A percentile compares a stretch with the other conserved stretches of the same genome.
phyloP scores from a whole-genome alignment of 345 rosid species.

The Theobroma cacao region DNA sequence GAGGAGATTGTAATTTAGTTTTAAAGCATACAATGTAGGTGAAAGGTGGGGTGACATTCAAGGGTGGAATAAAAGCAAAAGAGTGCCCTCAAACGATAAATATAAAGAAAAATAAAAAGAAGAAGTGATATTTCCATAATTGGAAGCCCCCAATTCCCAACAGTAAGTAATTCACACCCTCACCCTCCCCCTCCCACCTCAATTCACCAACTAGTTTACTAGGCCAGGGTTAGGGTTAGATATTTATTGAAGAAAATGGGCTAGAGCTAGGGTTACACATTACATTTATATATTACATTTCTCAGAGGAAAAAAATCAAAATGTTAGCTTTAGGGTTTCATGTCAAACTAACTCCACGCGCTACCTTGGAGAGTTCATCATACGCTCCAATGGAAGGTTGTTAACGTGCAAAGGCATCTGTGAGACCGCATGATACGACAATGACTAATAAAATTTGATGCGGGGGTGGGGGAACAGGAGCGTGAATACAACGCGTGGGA shows the following conservation, averaged over 20 bases:
- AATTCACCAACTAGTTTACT: slow-evolving; percentile 5
- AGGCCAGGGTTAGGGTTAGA: slow-evolving; percentile 31
- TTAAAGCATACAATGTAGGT: slow-evolving; percentile 12
- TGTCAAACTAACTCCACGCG: slow-evolving; percentile 17
- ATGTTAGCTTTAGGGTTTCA: slow-evolving; percentile 40
- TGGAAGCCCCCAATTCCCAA: background rate
- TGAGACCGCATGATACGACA: slow-evolving; percentile 11
- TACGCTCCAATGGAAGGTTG: slow-evolving; percentile 26
- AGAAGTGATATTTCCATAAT: background rate
- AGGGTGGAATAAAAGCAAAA: slow-evolving; percentile 7
- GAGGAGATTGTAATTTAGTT: background rate
- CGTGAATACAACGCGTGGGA: slow-evolving; percentile 36
- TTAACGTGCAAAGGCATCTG: slow-evolving; percentile 35
- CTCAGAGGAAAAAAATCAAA: background rate
- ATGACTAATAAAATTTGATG: background rate
- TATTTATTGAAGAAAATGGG: slow-evolving; percentile 12
- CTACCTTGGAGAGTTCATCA: background rate
- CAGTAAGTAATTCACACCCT: background rate
- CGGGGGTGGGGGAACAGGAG: slow-evolving; percentile 10
- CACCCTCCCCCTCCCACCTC: background rate
- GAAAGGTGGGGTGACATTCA: background rate
- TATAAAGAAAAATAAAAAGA: background rate
- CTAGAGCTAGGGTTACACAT: slow-evolving; percentile 33
- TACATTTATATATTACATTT: background rate
- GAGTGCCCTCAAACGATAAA: background rate